Evolutionary conservation across 768 basidiomycete species (phyloP).

Genomic region (Tylopilus balloui): DNA sequence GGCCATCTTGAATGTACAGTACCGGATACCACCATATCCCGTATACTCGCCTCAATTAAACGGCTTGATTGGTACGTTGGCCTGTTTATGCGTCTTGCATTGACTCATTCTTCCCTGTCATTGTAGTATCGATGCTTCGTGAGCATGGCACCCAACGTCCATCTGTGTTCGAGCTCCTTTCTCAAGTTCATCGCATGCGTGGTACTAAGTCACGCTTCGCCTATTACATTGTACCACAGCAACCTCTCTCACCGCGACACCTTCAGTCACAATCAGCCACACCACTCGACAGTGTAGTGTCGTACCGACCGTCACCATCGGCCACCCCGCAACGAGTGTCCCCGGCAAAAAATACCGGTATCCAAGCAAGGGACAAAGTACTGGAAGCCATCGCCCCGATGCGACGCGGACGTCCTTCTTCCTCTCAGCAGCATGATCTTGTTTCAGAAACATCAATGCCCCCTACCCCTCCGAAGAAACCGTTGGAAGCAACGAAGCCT

Average conservation of each 20-base stretch:
- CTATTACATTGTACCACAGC: constrained; percentile 54
- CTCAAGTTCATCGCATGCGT: constrained; percentile 78
- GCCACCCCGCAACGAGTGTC: constrained; percentile 14
- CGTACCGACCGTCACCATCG: constrained; percentile 32
- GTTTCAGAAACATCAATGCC: constrained; percentile 32
- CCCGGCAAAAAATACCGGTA: constrained; percentile 41
- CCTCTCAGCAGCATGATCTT: constrained; percentile 33
- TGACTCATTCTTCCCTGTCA: constrained; percentile 11
- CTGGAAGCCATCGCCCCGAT: constrained; percentile 77
- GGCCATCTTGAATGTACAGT: constrained; percentile 95
- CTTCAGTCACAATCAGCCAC: constrained; percentile 26
- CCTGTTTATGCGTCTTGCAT: not conserved
- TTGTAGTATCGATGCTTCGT: constrained; percentile 83
- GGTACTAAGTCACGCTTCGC: constrained; percentile 79
- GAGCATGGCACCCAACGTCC: constrained; percentile 88
- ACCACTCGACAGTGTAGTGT: constrained; percentile 37
- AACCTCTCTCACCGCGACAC: constrained; percentile 42
- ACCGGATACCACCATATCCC: constrained; percentile 85
- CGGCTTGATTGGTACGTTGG: constrained; percentile 65
- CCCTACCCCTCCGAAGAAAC: constrained; percentile 18
- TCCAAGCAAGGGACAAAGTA: constrained; percentile 72
- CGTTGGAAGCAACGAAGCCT: constrained; percentile 13
- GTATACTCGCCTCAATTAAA: constrained; percentile 83
- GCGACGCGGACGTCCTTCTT: constrained; percentile 62
- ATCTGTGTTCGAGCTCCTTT: constrained; percentile 80